A percentile compares a stretch with the other conserved stretches of the same genome.
Evolutionary conservation across 164 flowering plant genomes (phyloP).

Genomic region (Macadamia integrifolia): DNA sequence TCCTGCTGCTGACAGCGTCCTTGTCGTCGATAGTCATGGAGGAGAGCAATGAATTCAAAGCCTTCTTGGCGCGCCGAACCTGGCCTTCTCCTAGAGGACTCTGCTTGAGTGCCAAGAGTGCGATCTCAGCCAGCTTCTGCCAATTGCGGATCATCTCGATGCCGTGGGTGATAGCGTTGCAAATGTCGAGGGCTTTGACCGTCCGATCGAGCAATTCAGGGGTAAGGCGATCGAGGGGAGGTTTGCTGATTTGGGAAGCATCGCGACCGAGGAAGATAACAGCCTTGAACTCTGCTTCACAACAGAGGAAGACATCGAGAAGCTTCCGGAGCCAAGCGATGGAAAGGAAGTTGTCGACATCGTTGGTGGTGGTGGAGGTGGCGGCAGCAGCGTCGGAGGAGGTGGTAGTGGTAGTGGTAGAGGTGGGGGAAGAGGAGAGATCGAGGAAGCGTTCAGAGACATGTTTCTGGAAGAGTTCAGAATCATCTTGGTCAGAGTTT

Average conservation of each 20-base stretch:
- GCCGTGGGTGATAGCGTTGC: constrained; percentile 55
- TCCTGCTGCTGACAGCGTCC: constrained; percentile 20
- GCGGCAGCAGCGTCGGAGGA: no score
- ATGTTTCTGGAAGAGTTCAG: no score
- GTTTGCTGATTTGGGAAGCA: constrained; percentile 41
- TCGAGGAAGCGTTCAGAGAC: no score
- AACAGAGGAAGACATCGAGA: constrained; percentile 60
- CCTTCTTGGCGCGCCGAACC: constrained; percentile 47
- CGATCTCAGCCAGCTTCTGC: constrained; percentile 54
- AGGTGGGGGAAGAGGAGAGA: no score
- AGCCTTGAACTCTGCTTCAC: constrained; percentile 79
- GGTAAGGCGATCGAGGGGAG: constrained; percentile 61
- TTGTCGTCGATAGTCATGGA: constrained; percentile 44
- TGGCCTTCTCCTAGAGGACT: constrained; percentile 59
- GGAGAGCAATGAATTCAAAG: constrained; percentile 33
- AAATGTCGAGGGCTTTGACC: constrained; percentile 61
- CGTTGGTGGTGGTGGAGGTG: constrained; percentile 1
- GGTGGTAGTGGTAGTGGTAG: no score
- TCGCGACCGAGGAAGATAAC: constrained; percentile 53
- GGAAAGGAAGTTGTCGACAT: constrained; percentile 35
- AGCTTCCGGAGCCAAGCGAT: constrained; percentile 63
- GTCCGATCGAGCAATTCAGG: constrained; percentile 59
- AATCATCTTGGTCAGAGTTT: no score
- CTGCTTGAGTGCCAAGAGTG: constrained; percentile 38
- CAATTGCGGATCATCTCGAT: constrained; percentile 47